Evolutionary conservation across 805 yeast species (phyloP).

Genomic region (Starmerella floris): DNA sequence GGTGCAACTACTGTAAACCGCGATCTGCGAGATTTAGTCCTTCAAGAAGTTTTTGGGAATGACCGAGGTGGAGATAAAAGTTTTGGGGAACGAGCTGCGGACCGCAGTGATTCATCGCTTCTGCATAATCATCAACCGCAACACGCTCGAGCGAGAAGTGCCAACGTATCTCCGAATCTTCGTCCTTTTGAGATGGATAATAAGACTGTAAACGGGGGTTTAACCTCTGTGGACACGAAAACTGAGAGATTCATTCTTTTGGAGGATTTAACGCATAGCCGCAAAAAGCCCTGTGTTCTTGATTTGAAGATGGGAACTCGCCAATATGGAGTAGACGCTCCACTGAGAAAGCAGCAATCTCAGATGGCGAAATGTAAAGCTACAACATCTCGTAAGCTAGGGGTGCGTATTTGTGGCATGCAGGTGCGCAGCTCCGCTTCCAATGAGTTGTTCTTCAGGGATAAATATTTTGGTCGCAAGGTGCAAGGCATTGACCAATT

Average conservation of each 20-base stretch:
- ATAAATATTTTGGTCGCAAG: constrained; percentile 84
- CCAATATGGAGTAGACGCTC: constrained; percentile 94
- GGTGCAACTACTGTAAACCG: constrained; percentile 61
- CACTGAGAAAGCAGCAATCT: constrained; percentile 51
- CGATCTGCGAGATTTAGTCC: constrained; percentile 55
- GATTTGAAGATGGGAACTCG: constrained; percentile 98
- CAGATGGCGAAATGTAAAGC: constrained; percentile 68
- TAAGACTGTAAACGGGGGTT: background rate
- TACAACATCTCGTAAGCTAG: constrained; percentile 71
- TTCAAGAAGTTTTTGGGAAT: constrained; percentile 61
- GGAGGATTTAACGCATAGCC: constrained; percentile 79
- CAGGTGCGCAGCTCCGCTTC: constrained; percentile 55
- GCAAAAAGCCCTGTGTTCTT: constrained; percentile 76
- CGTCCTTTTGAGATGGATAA: background rate
- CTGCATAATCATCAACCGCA: background rate
- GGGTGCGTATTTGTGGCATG: constrained; percentile 91
- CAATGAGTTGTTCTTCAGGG: constrained; percentile 48
- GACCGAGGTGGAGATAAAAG: too few species aligned
- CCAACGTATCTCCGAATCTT: background rate
- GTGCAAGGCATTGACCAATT: constrained; percentile 63
- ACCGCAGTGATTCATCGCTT: background rate
- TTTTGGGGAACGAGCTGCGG: background rate
- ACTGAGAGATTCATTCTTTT: constrained; percentile 72
- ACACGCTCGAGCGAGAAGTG: background rate
- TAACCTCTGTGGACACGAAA: constrained; percentile 29